phyloP scores from a whole-genome alignment of 352 stramenopile species.

The Salisapilia sapeloensis region DNA sequence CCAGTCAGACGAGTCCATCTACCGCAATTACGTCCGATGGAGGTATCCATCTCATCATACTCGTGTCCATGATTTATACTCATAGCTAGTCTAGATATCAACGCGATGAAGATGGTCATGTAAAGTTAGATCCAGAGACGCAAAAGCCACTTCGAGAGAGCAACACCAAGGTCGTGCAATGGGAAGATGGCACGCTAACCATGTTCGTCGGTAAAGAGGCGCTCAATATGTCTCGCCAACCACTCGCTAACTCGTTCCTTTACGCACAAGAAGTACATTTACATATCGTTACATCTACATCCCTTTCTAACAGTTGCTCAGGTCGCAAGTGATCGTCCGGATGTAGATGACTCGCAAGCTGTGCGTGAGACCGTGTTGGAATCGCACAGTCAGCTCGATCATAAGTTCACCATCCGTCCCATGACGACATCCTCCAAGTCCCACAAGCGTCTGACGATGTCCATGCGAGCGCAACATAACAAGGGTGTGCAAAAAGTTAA shows the following conservation, averaged over 20 bases:
- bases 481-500: slow-evolving; percentile 78
- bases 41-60: slow-evolving; percentile 9
- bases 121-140: slow-evolving; percentile 48
- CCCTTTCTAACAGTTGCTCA: slow-evolving; percentile 1
- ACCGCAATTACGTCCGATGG: slow-evolving; percentile 79
- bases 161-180: slow-evolving; percentile 75
- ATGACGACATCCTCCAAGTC: slow-evolving; percentile 73
- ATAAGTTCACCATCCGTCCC: slow-evolving; percentile 78
- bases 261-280: slow-evolving; percentile 46
- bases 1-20: slow-evolving; percentile 67
- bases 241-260: slow-evolving; percentile 76
- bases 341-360: slow-evolving; percentile 34
- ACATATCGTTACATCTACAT: background rate
- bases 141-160: slow-evolving; percentile 39
- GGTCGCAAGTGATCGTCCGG: background rate
- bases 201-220: slow-evolving; percentile 77
- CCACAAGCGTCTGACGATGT: slow-evolving; percentile 79
- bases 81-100: slow-evolving; percentile 12
- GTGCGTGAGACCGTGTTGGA: slow-evolving; percentile 70
- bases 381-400: slow-evolving; percentile 57
- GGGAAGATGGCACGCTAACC: slow-evolving; percentile 71
- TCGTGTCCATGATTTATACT: background rate
- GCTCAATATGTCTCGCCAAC: slow-evolving; percentile 65
- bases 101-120: slow-evolving; percentile 32
- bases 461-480: slow-evolving; percentile 80